Evolutionary conservation across 495 filamentous ascomycete genomes (phyloP), one percentile per base, ranked within the genome.

Genomic region (Alectoria sarmentosa): DNA sequence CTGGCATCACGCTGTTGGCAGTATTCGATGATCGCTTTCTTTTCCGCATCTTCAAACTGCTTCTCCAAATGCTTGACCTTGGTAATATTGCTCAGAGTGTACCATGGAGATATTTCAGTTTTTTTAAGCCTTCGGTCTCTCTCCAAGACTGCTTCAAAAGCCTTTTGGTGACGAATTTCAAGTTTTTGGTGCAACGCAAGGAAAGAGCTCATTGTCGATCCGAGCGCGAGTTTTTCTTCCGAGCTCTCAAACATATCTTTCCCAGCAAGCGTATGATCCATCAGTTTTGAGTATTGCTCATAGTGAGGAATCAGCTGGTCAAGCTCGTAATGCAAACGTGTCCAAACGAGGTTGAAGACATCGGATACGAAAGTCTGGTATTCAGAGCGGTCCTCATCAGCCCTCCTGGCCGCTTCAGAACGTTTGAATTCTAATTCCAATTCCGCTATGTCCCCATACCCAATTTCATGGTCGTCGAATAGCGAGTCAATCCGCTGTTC

Each of bases 381-480:
- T 71, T 87, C 84, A 8, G 71, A 70, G 32, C 81, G 74, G 67
- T 84, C 82, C 67, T 87, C 84, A 28, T 80, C 77, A 32, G 82
- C 74, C 67, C 84, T 83, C 30, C 72, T 71, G 13, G 77, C 76
- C 48, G 78, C 78, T 70, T 87, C 84, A 11, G 72, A 75, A 63
- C 79, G 79, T 42, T 83, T 80, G 67, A 85, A 86, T 38, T 85
- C 82, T 62, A 83, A 79, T 66, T 86, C 84, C n/a, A 86, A 74
- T 26, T 76, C 76, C 49, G 79, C 78, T 62, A 87, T 86, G 66
- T 87, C 84, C 28, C 80, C 83, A 71, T 87, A 86, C 2, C 81
- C 81, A 63, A 87, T 86, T 60, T 82, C 78, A 63, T 85, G 82
- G 48, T 76, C 78, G 66, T 85, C 81, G 73, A 84, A 87, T 23